phyloP scores from a whole-genome alignment of 306 rosid genomes.

The Castanea crenata region DNA sequence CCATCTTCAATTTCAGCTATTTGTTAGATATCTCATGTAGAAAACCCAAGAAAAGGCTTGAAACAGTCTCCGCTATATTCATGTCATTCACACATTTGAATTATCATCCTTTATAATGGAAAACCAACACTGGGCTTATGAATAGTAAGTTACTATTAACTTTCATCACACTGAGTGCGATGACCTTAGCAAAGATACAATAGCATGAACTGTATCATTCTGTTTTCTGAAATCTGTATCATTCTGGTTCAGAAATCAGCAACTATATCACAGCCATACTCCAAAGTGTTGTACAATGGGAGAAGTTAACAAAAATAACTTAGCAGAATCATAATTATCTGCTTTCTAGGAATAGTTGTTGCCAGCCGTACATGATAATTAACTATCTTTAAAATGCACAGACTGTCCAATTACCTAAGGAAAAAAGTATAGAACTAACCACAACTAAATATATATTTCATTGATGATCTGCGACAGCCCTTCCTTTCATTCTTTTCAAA shows the following conservation, averaged over 20 bases:
- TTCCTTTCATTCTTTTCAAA: not conserved
- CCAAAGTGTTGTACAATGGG: not conserved
- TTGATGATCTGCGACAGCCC: not conserved
- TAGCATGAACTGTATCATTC: conserved; percentile 2
- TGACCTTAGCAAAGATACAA: conserved; percentile 9
- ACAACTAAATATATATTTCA: not conserved
- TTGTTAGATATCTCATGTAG: not conserved
- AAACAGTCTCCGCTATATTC: not conserved
- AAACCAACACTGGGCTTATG: not conserved
- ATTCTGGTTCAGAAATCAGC: not conserved
- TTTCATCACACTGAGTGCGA: conserved; percentile 17
- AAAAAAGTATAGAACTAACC: not conserved
- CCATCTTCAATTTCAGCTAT: not conserved
- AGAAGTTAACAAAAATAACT: not conserved
- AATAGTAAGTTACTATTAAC: conserved; percentile 8
- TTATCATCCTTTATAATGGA: not conserved
- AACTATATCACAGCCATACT: conserved; percentile 3
- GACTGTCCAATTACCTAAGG: not conserved
- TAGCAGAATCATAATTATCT: not conserved
- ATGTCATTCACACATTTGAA: not conserved
- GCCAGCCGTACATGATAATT: not conserved
- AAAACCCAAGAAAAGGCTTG: not conserved
- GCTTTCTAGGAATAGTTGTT: not conserved
- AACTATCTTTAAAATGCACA: not conserved
- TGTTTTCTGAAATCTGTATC: conserved; percentile 5